Conservation (phyloP, 2,329 filamentous ascomycete genomes). For the Calonectria montana region DNA sequence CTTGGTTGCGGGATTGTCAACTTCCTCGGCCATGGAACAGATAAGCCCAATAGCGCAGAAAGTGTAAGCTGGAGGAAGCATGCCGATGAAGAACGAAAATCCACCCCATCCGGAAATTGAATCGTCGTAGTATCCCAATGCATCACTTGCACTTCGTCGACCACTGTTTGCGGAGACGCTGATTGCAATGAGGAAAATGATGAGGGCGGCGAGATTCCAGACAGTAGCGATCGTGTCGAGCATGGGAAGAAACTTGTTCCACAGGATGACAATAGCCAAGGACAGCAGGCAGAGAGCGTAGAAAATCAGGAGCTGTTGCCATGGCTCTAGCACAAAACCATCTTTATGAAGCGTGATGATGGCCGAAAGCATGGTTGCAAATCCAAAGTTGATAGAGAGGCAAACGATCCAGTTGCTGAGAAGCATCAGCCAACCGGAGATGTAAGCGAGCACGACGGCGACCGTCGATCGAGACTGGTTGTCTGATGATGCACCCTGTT, state of each 20-base stretch:
- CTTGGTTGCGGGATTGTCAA: too few species aligned
- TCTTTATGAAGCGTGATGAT: not conserved
- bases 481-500: not conserved
- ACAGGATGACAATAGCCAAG: not conserved
- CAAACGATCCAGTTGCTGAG: not conserved
- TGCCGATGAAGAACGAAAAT: not conserved
- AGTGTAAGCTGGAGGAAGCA: not conserved
- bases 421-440: not conserved
- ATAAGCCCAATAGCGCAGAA: too few species aligned
- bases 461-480: not conserved
- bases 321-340: not conserved
- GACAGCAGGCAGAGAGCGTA: not conserved
- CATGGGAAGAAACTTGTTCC: not conserved
- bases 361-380: not conserved
- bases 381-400: not conserved
- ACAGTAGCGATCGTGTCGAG: not conserved
- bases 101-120: not conserved
- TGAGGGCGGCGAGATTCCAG: not conserved
- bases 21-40: too few species aligned
- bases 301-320: not conserved
- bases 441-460: not conserved
- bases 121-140: not conserved
- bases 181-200: not conserved
- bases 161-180: not conserved
- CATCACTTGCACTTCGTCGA: not conserved